Evolutionary conservation across 2,329 filamentous ascomycete genomes (phyloP).

Genomic region (Exserohilum rostratum): DNA sequence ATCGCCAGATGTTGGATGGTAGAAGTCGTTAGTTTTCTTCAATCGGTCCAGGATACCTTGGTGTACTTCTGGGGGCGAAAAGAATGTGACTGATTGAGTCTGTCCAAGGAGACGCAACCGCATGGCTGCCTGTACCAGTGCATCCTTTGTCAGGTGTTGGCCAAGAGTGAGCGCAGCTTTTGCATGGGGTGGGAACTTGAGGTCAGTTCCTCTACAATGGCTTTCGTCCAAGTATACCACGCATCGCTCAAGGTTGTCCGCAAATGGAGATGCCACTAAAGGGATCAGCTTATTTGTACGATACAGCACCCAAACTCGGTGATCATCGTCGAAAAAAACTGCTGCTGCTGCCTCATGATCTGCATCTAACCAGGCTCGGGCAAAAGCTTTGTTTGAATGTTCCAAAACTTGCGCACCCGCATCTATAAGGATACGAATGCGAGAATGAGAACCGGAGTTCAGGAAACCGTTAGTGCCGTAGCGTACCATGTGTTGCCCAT

Average conservation of each 20-base stretch:
- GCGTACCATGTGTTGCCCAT: neutral
- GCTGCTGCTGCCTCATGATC: constrained; percentile 57
- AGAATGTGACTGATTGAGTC: constrained; percentile 61
- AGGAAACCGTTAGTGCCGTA: neutral
- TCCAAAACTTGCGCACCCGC: constrained; percentile 69
- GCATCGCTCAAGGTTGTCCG: constrained; percentile 58
- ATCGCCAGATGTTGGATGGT: constrained; percentile 55
- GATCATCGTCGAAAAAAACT: constrained; percentile 59
- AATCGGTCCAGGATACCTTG: constrained; percentile 60
- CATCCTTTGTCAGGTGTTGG: constrained; percentile 64
- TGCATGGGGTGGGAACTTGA: constrained; percentile 59
- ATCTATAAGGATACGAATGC: constrained; percentile 66
- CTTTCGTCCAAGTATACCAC: constrained; percentile 67
- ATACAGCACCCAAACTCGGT: constrained; percentile 55
- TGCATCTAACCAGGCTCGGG: constrained; percentile 57
- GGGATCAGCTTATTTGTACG: constrained; percentile 49
- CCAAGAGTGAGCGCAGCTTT: constrained; percentile 63
- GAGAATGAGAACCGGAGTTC: neutral
- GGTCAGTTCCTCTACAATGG: constrained; percentile 66
- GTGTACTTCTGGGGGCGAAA: constrained; percentile 66
- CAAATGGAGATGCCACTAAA: constrained; percentile 61
- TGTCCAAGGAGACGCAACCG: constrained; percentile 64
- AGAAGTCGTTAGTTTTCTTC: neutral
- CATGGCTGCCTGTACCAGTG: constrained; percentile 71
- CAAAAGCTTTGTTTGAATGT: constrained; percentile 61